Percentiles rank a stretch among this genome's conserved stretches.
Evolutionary conservation across 169 alveolate genomes (phyloP).

Genomic region (Perkinsus chesapeaki): DNA sequence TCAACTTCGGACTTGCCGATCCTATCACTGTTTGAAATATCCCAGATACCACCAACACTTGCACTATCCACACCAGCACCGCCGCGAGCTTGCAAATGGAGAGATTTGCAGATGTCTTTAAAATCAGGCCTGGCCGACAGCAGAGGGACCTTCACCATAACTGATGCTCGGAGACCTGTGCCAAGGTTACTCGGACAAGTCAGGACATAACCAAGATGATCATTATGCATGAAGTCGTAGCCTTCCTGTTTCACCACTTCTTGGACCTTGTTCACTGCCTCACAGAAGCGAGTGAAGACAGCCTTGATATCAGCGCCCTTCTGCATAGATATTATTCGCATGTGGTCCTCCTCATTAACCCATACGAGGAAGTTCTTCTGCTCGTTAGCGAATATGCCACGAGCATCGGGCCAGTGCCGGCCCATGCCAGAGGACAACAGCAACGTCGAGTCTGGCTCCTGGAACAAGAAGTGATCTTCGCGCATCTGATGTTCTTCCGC

Average conservation of each 20-base stretch:
- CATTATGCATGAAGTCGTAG: slow-evolving; percentile 17
- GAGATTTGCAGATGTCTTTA: slow-evolving; percentile 10
- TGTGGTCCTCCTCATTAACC: slow-evolving; percentile 50
- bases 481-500: slow-evolving; percentile 28
- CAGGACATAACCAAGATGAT: slow-evolving; percentile 18
- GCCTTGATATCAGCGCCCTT: slow-evolving; percentile 34
- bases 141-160: slow-evolving; percentile 30
- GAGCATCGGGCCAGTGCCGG: slow-evolving; percentile 56
- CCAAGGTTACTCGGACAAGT: slow-evolving; percentile 43
- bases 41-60: slow-evolving; percentile 20
- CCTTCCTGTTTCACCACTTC: slow-evolving; percentile 17
- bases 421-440: slow-evolving; percentile 25
- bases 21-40: slow-evolving; percentile 17
- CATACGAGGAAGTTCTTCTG: slow-evolving; percentile 41
- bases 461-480: slow-evolving; percentile 42
- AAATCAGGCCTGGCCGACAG: slow-evolving; percentile 21
- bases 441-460: slow-evolving; percentile 30
- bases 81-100: slow-evolving; percentile 22
- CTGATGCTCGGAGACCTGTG: slow-evolving; percentile 45
- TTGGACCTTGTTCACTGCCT: slow-evolving; percentile 25
- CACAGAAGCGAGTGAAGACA: slow-evolving; percentile 33
- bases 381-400: slow-evolving; percentile 43
- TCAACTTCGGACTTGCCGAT: slow-evolving; percentile 19
- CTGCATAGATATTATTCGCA: slow-evolving; percentile 42
- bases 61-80: slow-evolving; percentile 20